phyloP scores from a whole-genome alignment of 805 yeast genomes.

The Ogataea corticis region DNA sequence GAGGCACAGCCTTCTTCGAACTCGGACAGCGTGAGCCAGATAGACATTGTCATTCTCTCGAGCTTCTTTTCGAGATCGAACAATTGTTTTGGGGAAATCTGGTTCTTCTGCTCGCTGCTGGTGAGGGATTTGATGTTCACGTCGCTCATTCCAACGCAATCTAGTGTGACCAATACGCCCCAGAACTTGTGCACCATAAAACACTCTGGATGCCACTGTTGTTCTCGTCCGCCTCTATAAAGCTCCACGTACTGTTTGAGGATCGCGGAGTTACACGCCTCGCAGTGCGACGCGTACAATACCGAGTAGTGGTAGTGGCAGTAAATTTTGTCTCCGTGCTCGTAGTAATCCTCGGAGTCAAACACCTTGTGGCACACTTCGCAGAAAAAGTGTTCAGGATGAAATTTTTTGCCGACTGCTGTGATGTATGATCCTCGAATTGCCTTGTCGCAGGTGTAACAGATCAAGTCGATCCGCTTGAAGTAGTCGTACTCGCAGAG shows the following conservation, averaged over 20 bases:
- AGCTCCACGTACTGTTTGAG: conserved; percentile 93
- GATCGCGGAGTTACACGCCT: conserved; percentile 90
- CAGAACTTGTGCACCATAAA: conserved; percentile 96
- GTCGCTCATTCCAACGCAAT: conserved; percentile 49
- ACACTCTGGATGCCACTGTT: conserved; percentile 99
- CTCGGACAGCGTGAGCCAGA: conserved; percentile 85
- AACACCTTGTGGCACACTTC: conserved; percentile 82
- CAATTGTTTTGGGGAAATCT: conserved; percentile 47
- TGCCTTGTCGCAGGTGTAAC: conserved; percentile 82
- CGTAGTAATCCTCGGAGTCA: conserved; percentile 91
- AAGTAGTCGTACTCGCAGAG: conserved; percentile 94
- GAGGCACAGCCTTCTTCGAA: conserved; percentile 91
- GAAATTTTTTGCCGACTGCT: conserved; percentile 88
- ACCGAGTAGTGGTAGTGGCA: conserved; percentile 94
- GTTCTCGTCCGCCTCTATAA: conserved; percentile 84
- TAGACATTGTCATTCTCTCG: conserved; percentile 54
- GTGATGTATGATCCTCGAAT: conserved; percentile 91
- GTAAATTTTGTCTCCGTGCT: conserved; percentile 76
- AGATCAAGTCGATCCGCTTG: conserved; percentile 78
- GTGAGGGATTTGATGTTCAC: conserved; percentile 12
- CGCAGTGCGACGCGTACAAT: conserved; percentile 82
- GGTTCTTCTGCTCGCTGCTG: conserved; percentile 6
- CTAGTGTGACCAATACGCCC: conserved; percentile 79
- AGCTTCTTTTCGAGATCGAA: conserved; percentile 62
- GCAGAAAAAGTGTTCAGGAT: conserved; percentile 93